These are phyloP conservation scores for Nitzschia sp. DNA, from an alignment of 108 stramenopile species.

Conservation along the genomic window DNA sequence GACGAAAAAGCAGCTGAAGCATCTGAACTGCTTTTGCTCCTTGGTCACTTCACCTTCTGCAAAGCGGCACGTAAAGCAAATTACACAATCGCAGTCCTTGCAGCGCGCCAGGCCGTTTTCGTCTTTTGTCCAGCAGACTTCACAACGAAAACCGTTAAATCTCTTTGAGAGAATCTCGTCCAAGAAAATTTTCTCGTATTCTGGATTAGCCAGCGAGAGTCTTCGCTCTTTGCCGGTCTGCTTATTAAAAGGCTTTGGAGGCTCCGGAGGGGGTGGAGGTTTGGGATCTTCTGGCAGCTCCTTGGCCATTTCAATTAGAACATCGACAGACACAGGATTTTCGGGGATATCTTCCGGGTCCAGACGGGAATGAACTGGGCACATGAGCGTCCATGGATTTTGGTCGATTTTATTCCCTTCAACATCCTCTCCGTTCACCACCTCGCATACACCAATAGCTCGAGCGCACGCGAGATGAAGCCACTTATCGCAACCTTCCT, in stretches of 20 bases:
- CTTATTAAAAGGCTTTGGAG: constrained; percentile 66
- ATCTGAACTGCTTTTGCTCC: constrained; percentile 34
- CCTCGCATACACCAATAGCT: constrained; percentile 71
- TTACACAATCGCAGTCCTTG: constrained; percentile 46
- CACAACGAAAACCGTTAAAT: constrained; percentile 61
- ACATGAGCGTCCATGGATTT: constrained; percentile 78
- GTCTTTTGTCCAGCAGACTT: constrained; percentile 58
- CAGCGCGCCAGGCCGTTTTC: constrained; percentile 54
- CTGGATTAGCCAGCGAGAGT: constrained; percentile 45
- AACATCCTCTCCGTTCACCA: constrained; percentile 83
- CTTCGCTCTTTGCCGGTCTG: constrained; percentile 58
- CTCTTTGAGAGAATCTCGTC: constrained; percentile 49
- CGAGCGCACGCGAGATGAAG: constrained; percentile 84
- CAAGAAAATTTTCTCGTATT: constrained; percentile 61
- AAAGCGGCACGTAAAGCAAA: constrained; percentile 59
- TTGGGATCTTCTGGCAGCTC: constrained; percentile 72
- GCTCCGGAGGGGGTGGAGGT: constrained; percentile 42
- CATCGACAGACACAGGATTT: constrained; percentile 44
- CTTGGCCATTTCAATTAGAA: constrained; percentile 62
- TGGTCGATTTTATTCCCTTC: constrained; percentile 49
- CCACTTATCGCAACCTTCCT: constrained; percentile 63
- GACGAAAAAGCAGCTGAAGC: constrained; percentile 51
- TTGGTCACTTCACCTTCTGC: constrained; percentile 25
- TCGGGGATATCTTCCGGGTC: constrained; percentile 41
- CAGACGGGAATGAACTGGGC: constrained; percentile 72